Base-by-base conservation (phyloP, 2,329 filamentous ascomycete genomes). In the Alternaria infectoria region DNA sequence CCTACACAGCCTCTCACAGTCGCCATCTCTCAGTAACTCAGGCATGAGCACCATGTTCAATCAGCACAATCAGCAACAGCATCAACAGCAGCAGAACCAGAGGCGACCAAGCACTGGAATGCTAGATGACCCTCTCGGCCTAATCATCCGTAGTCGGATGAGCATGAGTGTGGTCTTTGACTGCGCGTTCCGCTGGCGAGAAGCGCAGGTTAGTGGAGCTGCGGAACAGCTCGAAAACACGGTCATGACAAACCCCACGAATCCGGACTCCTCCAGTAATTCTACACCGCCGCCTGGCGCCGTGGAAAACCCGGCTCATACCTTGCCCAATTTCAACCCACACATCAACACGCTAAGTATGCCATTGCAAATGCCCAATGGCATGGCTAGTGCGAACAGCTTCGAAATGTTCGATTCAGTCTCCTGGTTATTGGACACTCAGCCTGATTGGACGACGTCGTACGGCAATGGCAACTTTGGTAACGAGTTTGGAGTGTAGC, bases 381-480 rank as follows among this genome's bases (percentile, higher is more conserved):
- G 71, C 15, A 73, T 75, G 57, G 78, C 65, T 49, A 83, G 71
- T 66, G 80, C 80, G 49, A 82, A 80, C 52, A 80, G 79, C 49
- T 83, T 81, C 32, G 81, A 97, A 78, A 93, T 96, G 65, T 97
- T 97, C 75, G 93, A 97, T 80, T 93, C 94, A 1, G 86, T 97
- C 73, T 93, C 95, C 78, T 97, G 94, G 94, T 93, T 97, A 84
- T 83, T 97, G 64, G 94, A 97, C 78, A 92, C 93, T 90, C 77
- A 80, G 61, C 73, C 70, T 8, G 76, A 78, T 32, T 78, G 76
- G 76, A 73, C 74, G 32, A 36, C 32, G 32, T 36, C 32, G 30
- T 79, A 75, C 54, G 69, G 73, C 4, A 65, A 69, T 11, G 69
- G 69, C 2, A 68, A 67, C 1, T 78, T 77, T 51, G 71, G 73